These are phyloP conservation scores for Hyphodiscus sp. DNA, from an alignment of 2,329 filamentous ascomycete species.

Conservation along the genomic window DNA sequence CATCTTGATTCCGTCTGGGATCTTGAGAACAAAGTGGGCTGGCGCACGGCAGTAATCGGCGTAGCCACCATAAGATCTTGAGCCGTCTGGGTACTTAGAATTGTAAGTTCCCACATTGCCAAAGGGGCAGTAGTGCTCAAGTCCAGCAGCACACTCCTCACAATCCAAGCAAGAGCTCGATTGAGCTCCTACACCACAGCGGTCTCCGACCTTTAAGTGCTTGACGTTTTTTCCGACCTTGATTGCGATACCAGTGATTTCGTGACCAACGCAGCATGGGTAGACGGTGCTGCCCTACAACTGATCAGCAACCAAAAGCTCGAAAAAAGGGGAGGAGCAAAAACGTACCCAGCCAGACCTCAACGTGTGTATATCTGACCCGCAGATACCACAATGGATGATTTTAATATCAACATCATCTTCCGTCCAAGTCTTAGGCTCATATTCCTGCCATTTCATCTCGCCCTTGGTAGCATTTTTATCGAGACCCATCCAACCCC, in stretches of 20 bases:
- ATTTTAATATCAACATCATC: constrained; percentile 45
- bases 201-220: constrained; percentile 45
- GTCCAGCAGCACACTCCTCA: constrained; percentile 9
- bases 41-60: constrained; percentile 45
- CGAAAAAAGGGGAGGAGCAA: not conserved
- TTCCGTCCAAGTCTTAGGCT: constrained; percentile 43
- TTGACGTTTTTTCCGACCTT: constrained; percentile 38
- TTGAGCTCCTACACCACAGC: constrained; percentile 48
- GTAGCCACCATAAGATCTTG: constrained; percentile 46
- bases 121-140: constrained; percentile 24
- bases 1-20: constrained; percentile 45
- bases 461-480: constrained; percentile 29
- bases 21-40: constrained; percentile 53
- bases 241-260: constrained; percentile 42
- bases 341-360: constrained; percentile 26
- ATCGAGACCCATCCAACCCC: constrained; percentile 34
- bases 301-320: not conserved
- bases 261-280: constrained; percentile 42
- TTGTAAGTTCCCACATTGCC: constrained; percentile 41
- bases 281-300: constrained; percentile 32
- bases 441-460: constrained; percentile 34
- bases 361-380: constrained; percentile 31
- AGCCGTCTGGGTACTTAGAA: constrained; percentile 25
- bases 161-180: constrained; percentile 26
- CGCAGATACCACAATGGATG: constrained; percentile 45